These are phyloP conservation scores for Mycena leptocephala DNA, from an alignment of 768 basidiomycete species.

Conservation along the genomic window DNA sequence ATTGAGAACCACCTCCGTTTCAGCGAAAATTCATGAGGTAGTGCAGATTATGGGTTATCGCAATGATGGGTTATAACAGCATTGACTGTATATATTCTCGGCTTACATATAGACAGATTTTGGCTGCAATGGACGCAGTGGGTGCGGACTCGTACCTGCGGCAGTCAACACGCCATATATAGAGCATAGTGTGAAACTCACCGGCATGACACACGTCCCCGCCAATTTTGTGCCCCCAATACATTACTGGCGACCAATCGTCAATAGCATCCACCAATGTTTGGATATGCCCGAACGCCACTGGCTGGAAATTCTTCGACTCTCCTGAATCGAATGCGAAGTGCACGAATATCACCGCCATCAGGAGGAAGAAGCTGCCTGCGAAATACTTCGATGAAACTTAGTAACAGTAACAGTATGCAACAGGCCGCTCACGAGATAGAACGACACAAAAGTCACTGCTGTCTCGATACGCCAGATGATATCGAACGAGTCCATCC, in stretches of 20 bases:
- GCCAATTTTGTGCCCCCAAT: conserved; percentile 41
- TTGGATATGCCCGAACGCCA: conserved; percentile 51
- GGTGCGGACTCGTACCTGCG: conserved; percentile 9
- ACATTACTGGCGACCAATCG: conserved; percentile 50
- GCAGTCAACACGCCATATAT: not conserved
- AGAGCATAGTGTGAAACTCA: not conserved
- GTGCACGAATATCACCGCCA: not conserved
- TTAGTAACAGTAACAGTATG: not conserved
- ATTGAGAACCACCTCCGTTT: too few relatives aligned
- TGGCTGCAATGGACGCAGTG: not conserved
- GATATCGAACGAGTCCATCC: not conserved
- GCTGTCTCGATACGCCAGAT: not conserved
- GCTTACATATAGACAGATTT: conserved; percentile 2
- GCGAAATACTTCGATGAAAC: not conserved
- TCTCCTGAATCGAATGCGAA: not conserved
- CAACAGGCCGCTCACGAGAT: not conserved
- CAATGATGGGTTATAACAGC: too few relatives aligned
- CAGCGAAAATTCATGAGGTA: too few relatives aligned
- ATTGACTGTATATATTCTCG: too few relatives aligned
- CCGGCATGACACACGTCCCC: conserved; percentile 17
- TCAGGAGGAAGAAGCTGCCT: not conserved
- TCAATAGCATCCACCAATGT: conserved; percentile 53
- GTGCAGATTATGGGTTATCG: too few relatives aligned
- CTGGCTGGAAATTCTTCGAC: conserved; percentile 40
- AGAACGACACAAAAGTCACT: not conserved